Evolutionary conservation across 2,329 filamentous ascomycete species (phyloP), one percentile per base, ranked within the genome.

Genomic region (Metarhizium rileyi): DNA sequence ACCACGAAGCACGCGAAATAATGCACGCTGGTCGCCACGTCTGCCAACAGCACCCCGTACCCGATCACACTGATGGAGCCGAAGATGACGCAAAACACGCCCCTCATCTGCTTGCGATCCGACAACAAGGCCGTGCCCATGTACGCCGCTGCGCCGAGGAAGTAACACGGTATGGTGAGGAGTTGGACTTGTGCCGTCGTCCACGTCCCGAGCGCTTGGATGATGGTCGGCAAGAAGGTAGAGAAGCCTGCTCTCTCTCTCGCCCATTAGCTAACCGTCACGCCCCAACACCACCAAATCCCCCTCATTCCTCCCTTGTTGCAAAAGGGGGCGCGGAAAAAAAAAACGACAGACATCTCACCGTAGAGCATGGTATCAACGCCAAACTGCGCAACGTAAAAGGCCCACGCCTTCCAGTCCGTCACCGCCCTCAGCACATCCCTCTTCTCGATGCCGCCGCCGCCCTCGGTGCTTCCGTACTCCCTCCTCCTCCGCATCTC

Each of bases 1-100:
- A 90, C 78, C n/a, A 91, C 68, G 63, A 90, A 85, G 53, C 85
- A 89, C 55, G 69, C 86, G 55, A 87, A 85, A 59, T 89, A 90
- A 56, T 85, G 83, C 6, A 81, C 84, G 0, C 78, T 80, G 0
- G 77, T 71, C 1, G 77, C 65, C 2, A 74, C 70, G 44, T 82
- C 70, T 1, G 81, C 77, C 41, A 90, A 73, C 50, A 90, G 61
- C 28, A 90, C 70, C 0, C 74, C 83, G 51, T 90, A 89, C 0
- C 86, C 86, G 2, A 86, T 60, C 16, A 87, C 77, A 35, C 80
- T 83, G 33, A 88, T 67, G 1, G 70, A 56, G 7, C 78, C 80
- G 56, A 87, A 84, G 10, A 78, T 61, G 27, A 85, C 75, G 23
- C 76, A 76, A 55, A 84, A 86, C 0, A 87, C 55, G 0, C 77